These are phyloP conservation scores for Pseudozyma pruni DNA, from an alignment of 1,284 basidiomycete species.

Conservation along the genomic window DNA sequence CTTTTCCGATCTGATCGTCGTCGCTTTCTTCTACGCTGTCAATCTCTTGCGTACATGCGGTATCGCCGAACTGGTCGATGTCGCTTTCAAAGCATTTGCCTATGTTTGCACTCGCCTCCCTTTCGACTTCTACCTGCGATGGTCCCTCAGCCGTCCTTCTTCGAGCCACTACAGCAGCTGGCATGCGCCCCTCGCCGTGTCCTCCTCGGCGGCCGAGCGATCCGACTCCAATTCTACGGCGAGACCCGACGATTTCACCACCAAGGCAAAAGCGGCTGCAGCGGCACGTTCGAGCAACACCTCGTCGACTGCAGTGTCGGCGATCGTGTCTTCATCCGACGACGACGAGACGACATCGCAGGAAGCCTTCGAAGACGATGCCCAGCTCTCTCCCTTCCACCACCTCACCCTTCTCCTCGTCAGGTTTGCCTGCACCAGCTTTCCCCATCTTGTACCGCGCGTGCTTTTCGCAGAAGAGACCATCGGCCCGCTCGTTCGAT, in stretches of 20 bases:
- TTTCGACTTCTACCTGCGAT: constrained; percentile 50
- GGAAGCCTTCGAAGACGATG: constrained; percentile 21
- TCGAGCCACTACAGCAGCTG: constrained; percentile 8
- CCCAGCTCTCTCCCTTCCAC: constrained; percentile 60
- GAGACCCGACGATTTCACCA: not conserved
- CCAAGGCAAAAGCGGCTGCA: not conserved
- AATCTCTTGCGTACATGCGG: constrained; percentile 61
- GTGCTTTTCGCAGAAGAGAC: constrained; percentile 65
- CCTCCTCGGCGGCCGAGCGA: not conserved
- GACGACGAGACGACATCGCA: constrained; percentile 23
- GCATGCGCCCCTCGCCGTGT: constrained; percentile 9
- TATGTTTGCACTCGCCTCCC: constrained; percentile 48
- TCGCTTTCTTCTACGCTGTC: constrained; percentile 54
- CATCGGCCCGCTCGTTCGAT: constrained; percentile 63
- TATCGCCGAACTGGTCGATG: constrained; percentile 61
- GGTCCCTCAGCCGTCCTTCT: constrained; percentile 44
- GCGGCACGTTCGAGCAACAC: not conserved
- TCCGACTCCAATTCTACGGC: not conserved
- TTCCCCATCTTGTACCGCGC: constrained; percentile 63
- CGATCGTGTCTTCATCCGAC: constrained; percentile 13
- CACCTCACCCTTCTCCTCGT: constrained; percentile 59
- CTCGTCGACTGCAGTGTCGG: constrained; percentile 9
- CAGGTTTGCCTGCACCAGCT: constrained; percentile 60
- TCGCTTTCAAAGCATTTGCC: constrained; percentile 51
- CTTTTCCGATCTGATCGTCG: constrained; percentile 63